These are phyloP conservation scores for Trypanosoma avium DNA, from an alignment of 208 protist genomes.

Conservation along the genomic window DNA sequence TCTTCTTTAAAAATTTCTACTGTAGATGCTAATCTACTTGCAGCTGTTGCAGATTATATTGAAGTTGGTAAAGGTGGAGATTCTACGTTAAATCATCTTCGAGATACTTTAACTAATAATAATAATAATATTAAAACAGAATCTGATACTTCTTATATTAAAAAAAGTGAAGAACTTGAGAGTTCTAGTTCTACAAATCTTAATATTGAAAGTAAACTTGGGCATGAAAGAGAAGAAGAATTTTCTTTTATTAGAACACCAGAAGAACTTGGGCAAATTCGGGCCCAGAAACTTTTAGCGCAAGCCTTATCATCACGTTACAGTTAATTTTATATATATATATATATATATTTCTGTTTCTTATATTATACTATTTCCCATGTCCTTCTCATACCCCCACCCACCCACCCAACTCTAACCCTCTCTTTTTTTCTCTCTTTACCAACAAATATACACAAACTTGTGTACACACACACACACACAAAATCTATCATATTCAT, in stretches of 20 bases:
- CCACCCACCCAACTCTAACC: neutral
- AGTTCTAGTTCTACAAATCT: neutral
- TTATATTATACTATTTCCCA: too few relatives aligned
- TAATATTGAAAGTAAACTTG: neutral
- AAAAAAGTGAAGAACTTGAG: neutral
- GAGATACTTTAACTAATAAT: constrained; percentile 7
- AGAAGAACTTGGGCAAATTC: constrained; percentile 22
- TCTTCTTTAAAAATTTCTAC: too few relatives aligned
- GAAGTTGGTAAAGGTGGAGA: constrained; percentile 9
- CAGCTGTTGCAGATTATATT: constrained; percentile 29
- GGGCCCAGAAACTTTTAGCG: constrained; percentile 20
- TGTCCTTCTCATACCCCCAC: too few relatives aligned
- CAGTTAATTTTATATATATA: neutral
- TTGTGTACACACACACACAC: neutral
- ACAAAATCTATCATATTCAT: neutral
- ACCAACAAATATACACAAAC: neutral
- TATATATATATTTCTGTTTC: neutral
- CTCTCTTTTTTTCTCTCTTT: neutral
- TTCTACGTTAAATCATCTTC: constrained; percentile 10
- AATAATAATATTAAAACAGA: too few relatives aligned
- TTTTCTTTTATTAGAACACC: neutral
- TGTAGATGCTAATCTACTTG: constrained; percentile 16
- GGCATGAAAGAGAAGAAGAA: neutral
- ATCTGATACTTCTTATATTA: neutral
- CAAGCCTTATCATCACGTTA: constrained; percentile 3